phyloP scores from a whole-genome alignment of 2,329 filamentous ascomycete genomes.

The Myotisia sp. region DNA sequence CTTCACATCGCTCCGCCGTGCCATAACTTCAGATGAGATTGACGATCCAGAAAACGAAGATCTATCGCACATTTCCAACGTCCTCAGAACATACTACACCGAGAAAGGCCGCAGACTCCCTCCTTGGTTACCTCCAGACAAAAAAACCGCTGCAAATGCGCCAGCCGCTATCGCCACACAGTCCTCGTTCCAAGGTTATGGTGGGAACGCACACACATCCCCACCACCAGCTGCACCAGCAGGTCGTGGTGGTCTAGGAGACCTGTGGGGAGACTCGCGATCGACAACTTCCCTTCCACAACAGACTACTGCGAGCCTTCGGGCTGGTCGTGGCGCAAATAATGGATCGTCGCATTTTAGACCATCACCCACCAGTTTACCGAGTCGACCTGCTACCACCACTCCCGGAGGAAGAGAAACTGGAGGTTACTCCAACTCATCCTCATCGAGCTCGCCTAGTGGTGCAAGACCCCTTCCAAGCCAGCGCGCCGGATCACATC shows the following conservation, averaged over 20 bases:
- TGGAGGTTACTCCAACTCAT: conserved; percentile 8
- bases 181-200: conserved; percentile 37
- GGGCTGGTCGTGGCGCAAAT: conserved; percentile 20
- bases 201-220: conserved; percentile 12
- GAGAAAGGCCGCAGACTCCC: conserved; percentile 75
- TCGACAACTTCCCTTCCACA: conserved; percentile 16
- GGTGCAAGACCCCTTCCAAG: conserved; percentile 51
- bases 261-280: conserved; percentile 42
- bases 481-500: conserved; percentile 61
- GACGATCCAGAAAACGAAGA: conserved; percentile 47
- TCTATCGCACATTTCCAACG: conserved; percentile 87
- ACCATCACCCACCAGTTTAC: conserved; percentile 9
- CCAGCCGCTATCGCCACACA: conserved; percentile 33
- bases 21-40: conserved; percentile 28
- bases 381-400: conserved; percentile 8
- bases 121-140: conserved; percentile 76
- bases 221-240: conserved; percentile 19
- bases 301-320: conserved; percentile 27
- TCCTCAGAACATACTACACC: conserved; percentile 80
- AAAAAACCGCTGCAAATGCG: conserved; percentile 51
- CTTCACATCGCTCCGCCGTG: conserved; percentile 43
- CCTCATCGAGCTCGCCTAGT: conserved; percentile 17
- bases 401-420: conserved; percentile 1
- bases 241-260: conserved; percentile 37
- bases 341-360: background rate